A percentile compares a stretch with the other conserved stretches of the same genome.
Evolutionary conservation across 371 early-diverging fungal genomes (phyloP).

Genomic region (Catenaria anguillulae): DNA sequence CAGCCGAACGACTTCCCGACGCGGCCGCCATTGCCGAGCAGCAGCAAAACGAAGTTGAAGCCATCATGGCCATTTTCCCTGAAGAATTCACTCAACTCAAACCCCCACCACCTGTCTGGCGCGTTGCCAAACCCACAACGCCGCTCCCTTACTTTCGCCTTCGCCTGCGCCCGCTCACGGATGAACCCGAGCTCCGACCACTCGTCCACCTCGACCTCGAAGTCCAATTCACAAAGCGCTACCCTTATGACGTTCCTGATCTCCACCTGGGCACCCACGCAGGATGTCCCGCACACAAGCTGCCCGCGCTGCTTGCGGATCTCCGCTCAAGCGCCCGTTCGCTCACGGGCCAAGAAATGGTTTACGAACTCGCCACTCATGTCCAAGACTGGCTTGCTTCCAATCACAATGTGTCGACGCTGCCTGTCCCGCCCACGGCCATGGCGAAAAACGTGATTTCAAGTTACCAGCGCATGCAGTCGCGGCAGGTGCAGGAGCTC

Average conservation of each 20-base stretch:
- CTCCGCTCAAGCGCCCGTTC: slow-evolving; percentile 27
- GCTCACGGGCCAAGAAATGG: slow-evolving; percentile 53
- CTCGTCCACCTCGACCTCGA: not conserved
- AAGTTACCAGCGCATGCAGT: slow-evolving; percentile 43
- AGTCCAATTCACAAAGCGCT: not conserved
- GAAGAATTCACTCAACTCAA: not conserved
- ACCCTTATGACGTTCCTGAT: slow-evolving; percentile 1
- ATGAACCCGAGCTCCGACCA: not conserved
- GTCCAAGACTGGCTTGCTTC: slow-evolving; percentile 46
- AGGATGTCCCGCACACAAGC: not conserved
- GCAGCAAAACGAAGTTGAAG: not conserved
- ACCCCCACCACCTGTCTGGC: not conserved
- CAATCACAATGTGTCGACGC: slow-evolving; percentile 31
- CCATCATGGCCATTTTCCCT: not conserved
- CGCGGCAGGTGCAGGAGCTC: slow-evolving; percentile 20
- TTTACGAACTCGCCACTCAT: slow-evolving; percentile 50
- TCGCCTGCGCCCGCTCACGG: not conserved
- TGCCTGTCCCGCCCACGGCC: slow-evolving; percentile 18
- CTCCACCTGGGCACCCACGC: not conserved
- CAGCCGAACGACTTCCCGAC: too few relatives aligned
- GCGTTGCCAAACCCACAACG: not conserved
- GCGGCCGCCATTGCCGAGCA: too few relatives aligned
- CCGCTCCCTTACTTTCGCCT: not conserved
- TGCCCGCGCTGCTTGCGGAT: not conserved
- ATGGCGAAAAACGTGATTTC: slow-evolving; percentile 23